Conservation (phyloP, 352 stramenopile genomes). For the Pseudoperonospora humuli region DNA sequence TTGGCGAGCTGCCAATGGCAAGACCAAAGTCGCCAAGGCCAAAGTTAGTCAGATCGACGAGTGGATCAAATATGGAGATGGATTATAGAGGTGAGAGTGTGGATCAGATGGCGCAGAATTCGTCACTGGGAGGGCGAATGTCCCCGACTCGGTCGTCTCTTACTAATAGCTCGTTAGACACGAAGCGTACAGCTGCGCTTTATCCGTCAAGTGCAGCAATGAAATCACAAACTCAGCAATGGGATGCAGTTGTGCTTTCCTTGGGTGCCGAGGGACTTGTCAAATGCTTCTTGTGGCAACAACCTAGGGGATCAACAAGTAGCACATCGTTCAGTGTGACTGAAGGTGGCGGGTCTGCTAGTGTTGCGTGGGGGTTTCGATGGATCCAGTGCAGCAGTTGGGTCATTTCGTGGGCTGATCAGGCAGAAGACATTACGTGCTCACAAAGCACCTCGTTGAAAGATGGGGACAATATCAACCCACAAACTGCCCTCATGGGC, state of each 20-base stretch:
- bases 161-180: conserved; percentile 2
- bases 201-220: neutral
- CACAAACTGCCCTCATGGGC: conserved; percentile 67
- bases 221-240: conserved; percentile 20
- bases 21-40: conserved; percentile 4
- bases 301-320: conserved; percentile 38
- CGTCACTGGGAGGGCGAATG: neutral
- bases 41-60: conserved; percentile 16
- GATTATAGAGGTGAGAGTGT: neutral
- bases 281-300: conserved; percentile 77
- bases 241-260: conserved; percentile 70
- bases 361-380: conserved; percentile 32
- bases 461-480: conserved; percentile 78
- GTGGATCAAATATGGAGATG: conserved; percentile 12
- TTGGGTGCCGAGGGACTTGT: conserved; percentile 66
- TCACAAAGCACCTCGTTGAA: conserved; percentile 76
- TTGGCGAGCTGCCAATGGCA: conserved; percentile 45
- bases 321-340: conserved; percentile 11
- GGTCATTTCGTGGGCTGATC: conserved; percentile 79
- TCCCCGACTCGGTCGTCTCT: conserved; percentile 13
- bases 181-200: conserved; percentile 11
- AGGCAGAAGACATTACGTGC: conserved; percentile 78
- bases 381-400: conserved; percentile 78
- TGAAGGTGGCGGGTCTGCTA: conserved; percentile 15
- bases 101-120: conserved; percentile 1